Evolutionary conservation across 2,329 filamentous ascomycete genomes (phyloP), one percentile per base, ranked within the genome.

Genomic region (Chaetomiaceae sp.): DNA sequence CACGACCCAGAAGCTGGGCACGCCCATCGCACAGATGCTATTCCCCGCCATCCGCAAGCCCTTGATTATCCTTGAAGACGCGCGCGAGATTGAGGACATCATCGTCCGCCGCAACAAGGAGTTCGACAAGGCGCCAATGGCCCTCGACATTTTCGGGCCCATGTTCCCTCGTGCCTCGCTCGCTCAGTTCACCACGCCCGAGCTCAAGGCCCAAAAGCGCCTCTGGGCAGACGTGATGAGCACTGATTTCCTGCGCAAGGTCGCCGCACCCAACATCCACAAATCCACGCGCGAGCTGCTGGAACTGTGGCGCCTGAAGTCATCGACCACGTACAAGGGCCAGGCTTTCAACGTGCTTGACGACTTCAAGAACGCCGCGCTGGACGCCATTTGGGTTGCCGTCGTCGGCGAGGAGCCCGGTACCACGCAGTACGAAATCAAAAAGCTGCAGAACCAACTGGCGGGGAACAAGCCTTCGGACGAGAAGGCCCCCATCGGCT

Each of bases 351-450:
- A 57, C 11, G 67, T 64, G 5, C 46, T 48, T 2, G 56, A 68
- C 4, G 72, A 75, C 53, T 61, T 75, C 21, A 60, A 63, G 54
- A 59, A 67, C 37, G 64, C 62, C 1, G 64, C 68, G 0, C 59
- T 75, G 21, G 71, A 74, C 54, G 66, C 63, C 14, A 69, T 73
- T 21, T 73, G 67, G 68, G 68, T 65, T 1, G 65, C 64, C 10
- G 58, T 69, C 0, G 62, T 73, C 10, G 71, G 69, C 4, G 62
- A 66, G 4, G 58, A 68, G 16, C 62, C 66, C 6, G 65, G 66
- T 2, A 61, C 66, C 2, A 66, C 54, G 11, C 57, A 51, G 33
- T 54, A 60, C 44, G 60, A 65, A 30, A 56, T 61, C 10, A 23
- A 34, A 18, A 25, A 14, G 27, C 37, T 49, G 27, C 37, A 42